Evolutionary conservation across 75 land plant species (phyloP).

Genomic region (Sequoiadendron giganteum): DNA sequence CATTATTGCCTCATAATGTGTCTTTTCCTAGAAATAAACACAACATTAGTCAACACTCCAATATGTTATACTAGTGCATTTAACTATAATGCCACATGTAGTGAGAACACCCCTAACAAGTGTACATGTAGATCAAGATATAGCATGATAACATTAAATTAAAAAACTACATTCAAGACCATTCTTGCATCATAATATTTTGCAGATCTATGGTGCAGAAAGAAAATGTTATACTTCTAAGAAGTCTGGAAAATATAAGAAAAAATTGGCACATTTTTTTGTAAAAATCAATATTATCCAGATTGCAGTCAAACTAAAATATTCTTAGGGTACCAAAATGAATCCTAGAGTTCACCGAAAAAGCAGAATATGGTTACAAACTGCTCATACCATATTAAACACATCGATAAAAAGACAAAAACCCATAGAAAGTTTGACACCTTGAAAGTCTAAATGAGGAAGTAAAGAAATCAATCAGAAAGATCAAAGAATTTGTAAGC

Average conservation of each 20-base stretch:
- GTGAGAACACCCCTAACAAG: background rate
- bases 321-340: background rate
- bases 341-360: background rate
- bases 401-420: background rate
- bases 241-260: background rate
- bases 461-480: background rate
- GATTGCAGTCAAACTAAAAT: background rate
- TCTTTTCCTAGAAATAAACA: constrained; percentile 39
- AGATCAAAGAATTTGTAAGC: background rate
- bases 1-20: constrained; percentile 62
- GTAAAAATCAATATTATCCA: no score
- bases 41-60: constrained; percentile 4
- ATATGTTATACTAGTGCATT: background rate
- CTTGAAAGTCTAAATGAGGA: background rate
- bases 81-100: background rate
- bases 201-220: background rate
- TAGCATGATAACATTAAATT: background rate
- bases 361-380: background rate
- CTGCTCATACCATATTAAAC: background rate
- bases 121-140: background rate
- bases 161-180: background rate
- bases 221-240: no score
- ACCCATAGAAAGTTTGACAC: background rate
- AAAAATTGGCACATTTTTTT: no score
- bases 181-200: background rate